Evolutionary conservation across 345 rosid genomes (phyloP), one percentile per base, ranked within the genome.

Genomic region (Angophora floribunda): DNA sequence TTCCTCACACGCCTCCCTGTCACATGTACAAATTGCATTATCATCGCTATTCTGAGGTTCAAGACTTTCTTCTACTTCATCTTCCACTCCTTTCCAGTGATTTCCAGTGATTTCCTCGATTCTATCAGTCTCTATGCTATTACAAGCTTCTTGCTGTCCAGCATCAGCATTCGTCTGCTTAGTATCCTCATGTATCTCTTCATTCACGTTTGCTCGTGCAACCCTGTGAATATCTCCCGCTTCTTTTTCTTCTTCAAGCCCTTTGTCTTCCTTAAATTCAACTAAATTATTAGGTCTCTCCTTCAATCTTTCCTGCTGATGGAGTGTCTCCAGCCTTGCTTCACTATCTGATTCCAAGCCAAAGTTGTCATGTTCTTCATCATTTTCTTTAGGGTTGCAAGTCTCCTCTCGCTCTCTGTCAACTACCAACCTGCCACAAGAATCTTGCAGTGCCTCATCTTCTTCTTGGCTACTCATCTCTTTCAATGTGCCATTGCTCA

Each of bases 111-210:
- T 52, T 90, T 90, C 91, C 90, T 91, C 90, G 90, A 89, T 79
- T 85, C 52, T 52, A 53, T 89, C 11, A 86, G 88, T 89, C 89
- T 90, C 93, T 90, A 44, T 75, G 49, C 92, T 47, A 92, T 87
- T 91, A 59, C 91, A 87, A 86, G 86, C 80, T 86, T 90, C 93
- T 87, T 88, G 90, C 63, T 92, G 92, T 41, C 49, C 84, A 51
- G 82, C 88, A 49, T 44, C 88, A 86, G 86, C 90, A 67, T 80
- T 88, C 51, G 49, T 87, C 86, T 26, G 65, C 87, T 41, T 50
- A 55, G 49, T 41, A 75, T 75, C 28, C 84, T 41, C 7, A 1
- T 52, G 52, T 2, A 61, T 53, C 84, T 82, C 89, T 75, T 89
- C 79, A 50, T 89, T n/a, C 47, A 63, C 47, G 24, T 88, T 52